Base-by-base conservation (phyloP, 768 basidiomycete species). In the Tubosaeta sp. region DNA sequence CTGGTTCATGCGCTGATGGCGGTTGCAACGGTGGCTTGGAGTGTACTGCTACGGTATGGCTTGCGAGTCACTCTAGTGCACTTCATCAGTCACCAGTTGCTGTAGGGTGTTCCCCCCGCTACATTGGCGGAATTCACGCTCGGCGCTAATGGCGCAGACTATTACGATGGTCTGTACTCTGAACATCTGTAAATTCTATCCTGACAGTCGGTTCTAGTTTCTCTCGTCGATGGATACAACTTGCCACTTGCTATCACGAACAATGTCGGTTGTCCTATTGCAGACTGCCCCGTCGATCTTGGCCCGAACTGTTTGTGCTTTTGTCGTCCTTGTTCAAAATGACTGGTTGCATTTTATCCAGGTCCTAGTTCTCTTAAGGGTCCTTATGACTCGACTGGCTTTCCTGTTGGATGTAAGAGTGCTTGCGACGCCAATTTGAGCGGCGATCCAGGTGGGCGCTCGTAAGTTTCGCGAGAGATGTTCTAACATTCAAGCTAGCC, bases 101-200 rank as follows among this genome's bases (percentile, higher is more conserved):
- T 44, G 29, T 8, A 78, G 77, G 83, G 82, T 46, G 76, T 83
- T n/a, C 84, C 85, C 31, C 87, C 87, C 39, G 85, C 81, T 11
- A 77, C 79, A 5, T 70, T 88, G 34, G 86, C 86, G 1, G 85
- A 88, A 58, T 87, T 79, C 71, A 86, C 82, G n/a, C 66, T 87
- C 9, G 74, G 62, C 1, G 60, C 65, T 39, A 74, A 70, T 12
- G 74, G 71, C 43, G 25, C 38, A 1, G 86, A 87, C 55, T 83
- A 71, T 54, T 87, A 85, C 48, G 84, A 86, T 63, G 79, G 83
- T 83, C 47, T 13, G 70, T 46, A 11, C n/a, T 19, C 22, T 37
- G 14, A n/a, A 26, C 42, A 22, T 11, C 6, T 26, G 6, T 6
- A 6, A 22, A 6, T 9, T 4, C 13, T 27, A 44, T 46, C 11